A percentile compares a stretch with the other conserved stretches of the same genome.
Conservation (phyloP, 345 rosid species). For the Rhodamnia argentea region DNA sequence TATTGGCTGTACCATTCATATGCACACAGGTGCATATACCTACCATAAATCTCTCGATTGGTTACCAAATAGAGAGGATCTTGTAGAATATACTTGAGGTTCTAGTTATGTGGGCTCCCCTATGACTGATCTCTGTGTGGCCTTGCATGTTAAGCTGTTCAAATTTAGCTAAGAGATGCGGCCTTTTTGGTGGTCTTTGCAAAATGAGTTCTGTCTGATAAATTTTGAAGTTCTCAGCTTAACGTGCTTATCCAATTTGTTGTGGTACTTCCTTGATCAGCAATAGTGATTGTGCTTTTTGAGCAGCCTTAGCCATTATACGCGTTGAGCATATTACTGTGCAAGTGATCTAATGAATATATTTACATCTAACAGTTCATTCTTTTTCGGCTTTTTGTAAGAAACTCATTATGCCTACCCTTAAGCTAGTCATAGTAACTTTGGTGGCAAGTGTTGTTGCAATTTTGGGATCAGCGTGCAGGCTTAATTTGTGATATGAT, state of each 20-base stretch:
- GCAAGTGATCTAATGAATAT: neutral
- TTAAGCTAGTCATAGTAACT: neutral
- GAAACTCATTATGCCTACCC: neutral
- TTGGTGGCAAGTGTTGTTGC: neutral
- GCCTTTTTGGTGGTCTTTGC: neutral
- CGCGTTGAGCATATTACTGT: neutral
- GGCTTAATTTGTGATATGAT: neutral
- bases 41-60: neutral
- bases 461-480: neutral
- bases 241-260: neutral
- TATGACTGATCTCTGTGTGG: neutral
- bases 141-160: neutral
- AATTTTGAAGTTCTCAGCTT: neutral
- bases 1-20: neutral
- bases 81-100: neutral
- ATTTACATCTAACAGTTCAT: neutral
- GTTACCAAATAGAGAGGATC: neutral
- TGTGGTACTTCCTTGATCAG: neutral
- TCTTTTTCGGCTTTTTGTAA: neutral
- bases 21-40: neutral
- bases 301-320: neutral
- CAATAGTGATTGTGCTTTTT: neutral
- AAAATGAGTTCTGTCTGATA: neutral
- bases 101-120: neutral
- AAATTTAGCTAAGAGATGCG: neutral